These are phyloP conservation scores for Haplosporangium sp. DNA, from an alignment of 371 early-diverging fungal species.

Conservation along the genomic window DNA sequence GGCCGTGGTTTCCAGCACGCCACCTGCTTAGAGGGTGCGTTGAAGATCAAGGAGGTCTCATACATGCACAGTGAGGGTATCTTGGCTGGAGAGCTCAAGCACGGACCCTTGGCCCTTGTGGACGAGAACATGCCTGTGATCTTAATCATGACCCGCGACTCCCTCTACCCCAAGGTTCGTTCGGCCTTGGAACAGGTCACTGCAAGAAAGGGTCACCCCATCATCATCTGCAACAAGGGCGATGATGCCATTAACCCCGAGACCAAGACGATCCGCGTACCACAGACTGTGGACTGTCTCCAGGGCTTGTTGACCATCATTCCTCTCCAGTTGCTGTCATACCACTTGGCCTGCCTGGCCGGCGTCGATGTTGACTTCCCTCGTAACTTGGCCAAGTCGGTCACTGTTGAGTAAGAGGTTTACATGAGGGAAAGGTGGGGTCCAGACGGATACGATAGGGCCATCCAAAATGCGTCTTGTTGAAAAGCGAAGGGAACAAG, in stretches of 20 bases:
- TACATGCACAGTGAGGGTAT: constrained; percentile 99
- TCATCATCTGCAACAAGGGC: constrained; percentile 95
- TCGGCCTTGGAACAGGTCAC: constrained; percentile 98
- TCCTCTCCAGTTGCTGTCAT: constrained; percentile 97
- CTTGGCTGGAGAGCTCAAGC: constrained; percentile 99
- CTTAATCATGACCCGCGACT: constrained; percentile 91
- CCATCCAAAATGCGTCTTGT: too few relatives aligned
- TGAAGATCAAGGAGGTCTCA: constrained; percentile 99
- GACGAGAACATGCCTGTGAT: constrained; percentile 98
- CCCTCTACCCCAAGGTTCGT: constrained; percentile 92
- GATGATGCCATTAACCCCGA: constrained; percentile 76
- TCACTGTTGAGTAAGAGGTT: constrained; percentile 72
- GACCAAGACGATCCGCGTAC: constrained; percentile 92
- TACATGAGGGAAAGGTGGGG: too few relatives aligned
- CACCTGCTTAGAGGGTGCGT: constrained; percentile 98
- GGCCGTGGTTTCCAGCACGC: constrained; percentile 99
- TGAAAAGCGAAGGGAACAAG: too few relatives aligned
- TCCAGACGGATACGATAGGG: too few relatives aligned
- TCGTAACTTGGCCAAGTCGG: constrained; percentile 97
- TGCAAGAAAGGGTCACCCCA: constrained; percentile 97
- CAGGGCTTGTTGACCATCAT: constrained; percentile 94
- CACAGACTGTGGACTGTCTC: constrained; percentile 91
- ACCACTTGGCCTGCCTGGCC: constrained; percentile 95
- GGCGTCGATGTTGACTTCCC: constrained; percentile 99
- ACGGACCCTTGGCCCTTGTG: constrained; percentile 99